Evolutionary conservation across 2,329 filamentous ascomycete species (phyloP), one percentile per base, ranked within the genome.

Genomic region (Nemania sp.): DNA sequence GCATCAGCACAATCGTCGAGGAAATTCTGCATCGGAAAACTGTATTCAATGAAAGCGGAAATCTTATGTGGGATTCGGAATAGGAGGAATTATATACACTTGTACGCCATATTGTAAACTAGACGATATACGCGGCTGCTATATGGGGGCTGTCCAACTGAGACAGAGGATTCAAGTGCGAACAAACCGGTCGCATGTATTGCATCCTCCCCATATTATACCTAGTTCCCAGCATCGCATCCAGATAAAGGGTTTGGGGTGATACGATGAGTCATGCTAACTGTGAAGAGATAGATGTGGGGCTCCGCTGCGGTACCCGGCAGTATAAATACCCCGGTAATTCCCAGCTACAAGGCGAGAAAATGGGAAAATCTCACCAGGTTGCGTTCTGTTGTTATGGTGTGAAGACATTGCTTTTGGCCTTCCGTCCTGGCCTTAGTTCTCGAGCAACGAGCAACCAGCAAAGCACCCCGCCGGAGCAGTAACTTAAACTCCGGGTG

Each of bases 21-120:
- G 89, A 92, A 68, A 84, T 92, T 23, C 63, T 91, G 59, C 66
- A 69, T 22, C 80, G 89, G 66, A 89, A 84, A 70, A 86, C 84
- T 8, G 71, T 61, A 24, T 67, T 69, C n/a, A 72, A 75, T 28
- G 67, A 68, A 9, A 64, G 77, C 30, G 81, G 77, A 50, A 72
- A 73, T 56, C 73, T 69, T 3, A 61, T 62, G 48, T 79, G 77
- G 77, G 26, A 68, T 6, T 41, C 8, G 2, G 49, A 58, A 5
- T 52, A 52, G 31, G 12, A 11, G 22, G 15, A 30, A 37, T 30
- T 17, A 17, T 14, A 36, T 46, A 49, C 36, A 49, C 43, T 45
- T 37, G 37, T 28, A 36, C 44, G 22, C 31, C 33, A 53, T 33
- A 23, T 40, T 61, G 56, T 59, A 59, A 44, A 54, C 61, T 60